Evolutionary conservation across 2,329 filamentous ascomycete species (phyloP).

Genomic region (Epichloe gansuensis): DNA sequence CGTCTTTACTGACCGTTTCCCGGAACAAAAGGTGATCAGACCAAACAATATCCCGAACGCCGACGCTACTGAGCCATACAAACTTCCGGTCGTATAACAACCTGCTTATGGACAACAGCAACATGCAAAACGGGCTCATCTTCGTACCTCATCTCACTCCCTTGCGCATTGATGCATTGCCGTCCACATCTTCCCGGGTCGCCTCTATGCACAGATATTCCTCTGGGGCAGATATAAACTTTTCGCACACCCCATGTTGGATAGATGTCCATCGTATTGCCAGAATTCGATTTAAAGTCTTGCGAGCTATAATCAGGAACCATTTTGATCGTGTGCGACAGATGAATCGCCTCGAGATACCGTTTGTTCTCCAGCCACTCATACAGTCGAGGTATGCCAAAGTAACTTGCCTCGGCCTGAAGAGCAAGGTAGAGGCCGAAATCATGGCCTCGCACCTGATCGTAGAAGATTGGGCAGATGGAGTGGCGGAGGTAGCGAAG

Average conservation of each 20-base stretch:
- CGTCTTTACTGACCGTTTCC: too few species aligned
- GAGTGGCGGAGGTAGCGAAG: constrained; percentile 21
- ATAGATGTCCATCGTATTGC: background rate
- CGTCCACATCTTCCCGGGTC: background rate
- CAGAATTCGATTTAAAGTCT: background rate
- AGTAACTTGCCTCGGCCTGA: background rate
- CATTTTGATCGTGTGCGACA: background rate
- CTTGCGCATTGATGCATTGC: background rate
- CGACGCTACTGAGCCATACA: too few species aligned
- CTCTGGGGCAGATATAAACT: background rate
- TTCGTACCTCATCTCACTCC: background rate
- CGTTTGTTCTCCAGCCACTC: background rate
- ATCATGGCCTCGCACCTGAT: background rate
- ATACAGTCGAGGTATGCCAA: background rate
- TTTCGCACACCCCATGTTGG: background rate
- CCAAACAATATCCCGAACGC: too few species aligned
- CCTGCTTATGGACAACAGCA: background rate
- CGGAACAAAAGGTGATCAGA: too few species aligned
- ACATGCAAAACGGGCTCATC: background rate
- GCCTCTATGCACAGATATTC: background rate
- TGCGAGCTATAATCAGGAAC: background rate
- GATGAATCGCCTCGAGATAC: background rate
- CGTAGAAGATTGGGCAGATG: constrained; percentile 22
- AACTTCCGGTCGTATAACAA: background rate
- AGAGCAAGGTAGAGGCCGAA: background rate